These are phyloP conservation scores for Pythium aristosporum DNA, from an alignment of 352 stramenopile genomes.

Conservation along the genomic window DNA sequence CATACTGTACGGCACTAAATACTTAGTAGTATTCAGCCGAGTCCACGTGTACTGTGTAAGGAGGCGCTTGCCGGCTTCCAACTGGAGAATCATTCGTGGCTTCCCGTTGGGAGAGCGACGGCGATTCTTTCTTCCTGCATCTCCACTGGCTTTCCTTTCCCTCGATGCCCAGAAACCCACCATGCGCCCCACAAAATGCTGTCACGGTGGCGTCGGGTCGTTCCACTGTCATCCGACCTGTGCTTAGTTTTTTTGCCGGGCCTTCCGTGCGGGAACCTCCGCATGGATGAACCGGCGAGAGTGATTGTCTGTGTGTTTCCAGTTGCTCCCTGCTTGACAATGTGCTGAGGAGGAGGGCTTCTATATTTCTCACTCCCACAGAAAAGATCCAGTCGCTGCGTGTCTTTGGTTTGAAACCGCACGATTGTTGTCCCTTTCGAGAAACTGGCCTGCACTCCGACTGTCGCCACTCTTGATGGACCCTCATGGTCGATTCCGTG, in stretches of 20 bases:
- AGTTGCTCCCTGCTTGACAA: neutral
- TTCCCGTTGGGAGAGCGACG: neutral
- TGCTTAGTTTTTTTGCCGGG: no score
- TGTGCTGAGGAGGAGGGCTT: neutral
- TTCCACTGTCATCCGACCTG: neutral
- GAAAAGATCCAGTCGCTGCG: neutral
- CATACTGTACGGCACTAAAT: no score
- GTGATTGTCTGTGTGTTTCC: no score
- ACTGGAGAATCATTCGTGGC: neutral
- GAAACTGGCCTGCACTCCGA: conserved; percentile 5
- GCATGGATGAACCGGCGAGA: no score
- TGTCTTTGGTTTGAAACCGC: neutral
- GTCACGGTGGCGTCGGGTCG: neutral
- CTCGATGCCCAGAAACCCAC: neutral
- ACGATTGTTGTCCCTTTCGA: conserved; percentile 6
- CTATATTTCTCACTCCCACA: neutral
- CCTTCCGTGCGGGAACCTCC: no score
- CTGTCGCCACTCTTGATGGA: conserved; percentile 8
- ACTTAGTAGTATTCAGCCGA: neutral
- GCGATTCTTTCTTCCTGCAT: neutral
- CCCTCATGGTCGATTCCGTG: neutral
- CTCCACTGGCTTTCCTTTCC: neutral
- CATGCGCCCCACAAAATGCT: neutral
- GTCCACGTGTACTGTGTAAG: neutral
- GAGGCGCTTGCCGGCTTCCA: no score